Conservation (phyloP, 768 basidiomycete genomes). For the Serendipita sp. region DNA sequence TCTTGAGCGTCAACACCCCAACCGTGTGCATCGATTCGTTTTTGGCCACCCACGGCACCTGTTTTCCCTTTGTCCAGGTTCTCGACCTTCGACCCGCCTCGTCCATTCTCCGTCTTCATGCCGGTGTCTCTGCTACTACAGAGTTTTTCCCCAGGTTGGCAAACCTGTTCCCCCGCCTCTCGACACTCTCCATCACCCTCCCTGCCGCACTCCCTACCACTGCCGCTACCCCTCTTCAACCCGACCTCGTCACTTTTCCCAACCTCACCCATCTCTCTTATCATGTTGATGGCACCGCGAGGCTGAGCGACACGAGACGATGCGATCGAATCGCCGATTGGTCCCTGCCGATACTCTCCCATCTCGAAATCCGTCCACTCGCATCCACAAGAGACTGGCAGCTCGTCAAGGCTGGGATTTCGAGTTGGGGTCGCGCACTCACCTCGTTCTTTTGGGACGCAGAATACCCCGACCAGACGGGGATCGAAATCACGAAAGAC, state of each 20-base stretch:
- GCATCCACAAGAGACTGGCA: not conserved
- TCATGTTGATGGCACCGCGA: not conserved
- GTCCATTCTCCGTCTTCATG: not conserved
- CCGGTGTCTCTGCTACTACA: not conserved
- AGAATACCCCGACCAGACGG: not conserved
- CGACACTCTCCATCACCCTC: not conserved
- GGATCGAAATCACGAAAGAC: not conserved
- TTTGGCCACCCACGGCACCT: not conserved
- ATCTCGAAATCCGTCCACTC: not conserved
- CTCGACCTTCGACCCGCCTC: not conserved
- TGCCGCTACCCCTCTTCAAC: too few species aligned
- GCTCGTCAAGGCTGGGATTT: not conserved
- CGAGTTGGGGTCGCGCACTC: not conserved
- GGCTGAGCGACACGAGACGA: not conserved
- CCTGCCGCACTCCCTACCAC: not conserved
- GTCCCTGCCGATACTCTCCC: not conserved
- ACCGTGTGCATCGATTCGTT: not conserved
- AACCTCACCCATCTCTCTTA: not conserved
- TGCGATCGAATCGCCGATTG: not conserved
- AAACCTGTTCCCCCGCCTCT: not conserved
- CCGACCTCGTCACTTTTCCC: not conserved
- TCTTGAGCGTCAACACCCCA: not conserved
- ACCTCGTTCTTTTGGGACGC: not conserved
- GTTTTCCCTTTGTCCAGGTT: not conserved
- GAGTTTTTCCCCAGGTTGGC: not conserved